These are phyloP conservation scores for Sporothrix euskadiensis DNA, from an alignment of 2,329 filamentous ascomycete species.

Conservation along the genomic window DNA sequence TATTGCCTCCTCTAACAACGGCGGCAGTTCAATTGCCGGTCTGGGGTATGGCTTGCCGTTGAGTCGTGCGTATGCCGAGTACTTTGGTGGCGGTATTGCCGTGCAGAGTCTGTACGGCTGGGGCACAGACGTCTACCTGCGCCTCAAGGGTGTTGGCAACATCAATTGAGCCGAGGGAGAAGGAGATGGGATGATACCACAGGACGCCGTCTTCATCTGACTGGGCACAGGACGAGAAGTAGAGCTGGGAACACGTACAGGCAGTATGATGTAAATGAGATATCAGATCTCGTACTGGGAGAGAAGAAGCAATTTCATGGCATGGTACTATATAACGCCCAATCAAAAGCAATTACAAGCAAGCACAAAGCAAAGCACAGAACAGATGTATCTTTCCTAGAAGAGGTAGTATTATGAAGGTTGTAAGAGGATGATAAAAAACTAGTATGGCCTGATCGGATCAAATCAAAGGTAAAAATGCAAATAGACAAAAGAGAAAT, in stretches of 20 bases:
- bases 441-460: not conserved
- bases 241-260: not conserved
- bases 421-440: not conserved
- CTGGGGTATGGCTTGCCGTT: conserved; percentile 90
- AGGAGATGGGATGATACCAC: not conserved
- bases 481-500: not conserved
- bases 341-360: not conserved
- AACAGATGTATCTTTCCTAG: not conserved
- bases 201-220: not conserved
- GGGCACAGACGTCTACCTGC: conserved; percentile 72
- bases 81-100: conserved; percentile 92
- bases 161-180: conserved; percentile 43
- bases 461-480: not conserved
- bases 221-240: not conserved
- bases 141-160: conserved; percentile 63
- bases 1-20: conserved; percentile 69
- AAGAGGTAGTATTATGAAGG: conserved; percentile 14
- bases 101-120: conserved; percentile 96
- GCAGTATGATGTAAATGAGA: not conserved
- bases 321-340: not conserved
- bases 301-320: not conserved
- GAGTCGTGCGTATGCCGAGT: conserved; percentile 92
- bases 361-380: not conserved
- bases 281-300: not conserved
- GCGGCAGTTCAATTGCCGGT: conserved; percentile 83